phyloP scores from a whole-genome alignment of 306 rosid genomes.

The Myrica gale region DNA sequence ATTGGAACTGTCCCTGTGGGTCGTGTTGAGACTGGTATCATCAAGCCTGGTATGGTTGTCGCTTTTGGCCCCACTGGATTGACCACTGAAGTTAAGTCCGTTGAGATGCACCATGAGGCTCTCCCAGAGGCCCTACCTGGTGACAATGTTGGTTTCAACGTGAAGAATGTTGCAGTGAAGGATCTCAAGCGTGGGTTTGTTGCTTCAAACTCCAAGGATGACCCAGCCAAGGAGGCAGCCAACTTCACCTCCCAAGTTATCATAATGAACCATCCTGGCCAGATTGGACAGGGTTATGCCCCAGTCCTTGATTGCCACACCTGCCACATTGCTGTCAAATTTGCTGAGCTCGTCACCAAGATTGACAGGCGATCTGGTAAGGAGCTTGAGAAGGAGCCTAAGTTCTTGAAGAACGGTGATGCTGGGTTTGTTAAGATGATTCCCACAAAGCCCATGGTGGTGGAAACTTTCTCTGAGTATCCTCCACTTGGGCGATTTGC shows the following conservation, averaged over 20 bases:
- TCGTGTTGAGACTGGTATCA: constrained; percentile 76
- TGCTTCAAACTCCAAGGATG: constrained; percentile 91
- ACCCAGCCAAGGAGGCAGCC: constrained; percentile 93
- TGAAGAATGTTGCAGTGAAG: constrained; percentile 91
- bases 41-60: constrained; percentile 76
- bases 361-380: constrained; percentile 91
- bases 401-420: constrained; percentile 87
- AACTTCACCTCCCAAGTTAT: constrained; percentile 81
- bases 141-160: constrained; percentile 89
- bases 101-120: constrained; percentile 91
- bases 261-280: constrained; percentile 95
- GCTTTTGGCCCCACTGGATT: constrained; percentile 74
- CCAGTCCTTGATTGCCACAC: constrained; percentile 94
- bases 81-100: constrained; percentile 82
- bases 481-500: constrained; percentile 93
- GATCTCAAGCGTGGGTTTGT: constrained; percentile 93
- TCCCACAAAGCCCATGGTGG: constrained; percentile 92
- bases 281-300: constrained; percentile 86
- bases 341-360: constrained; percentile 71
- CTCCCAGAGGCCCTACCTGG: constrained; percentile 79
- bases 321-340: constrained; percentile 84
- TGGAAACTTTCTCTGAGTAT: constrained; percentile 74
- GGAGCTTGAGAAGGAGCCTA: constrained; percentile 88
- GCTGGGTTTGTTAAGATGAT: constrained; percentile 84
- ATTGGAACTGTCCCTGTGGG: constrained; percentile 96